Conservation (phyloP, 2,329 filamentous ascomycete species). For the Uncinocarpus reesii region DNA sequence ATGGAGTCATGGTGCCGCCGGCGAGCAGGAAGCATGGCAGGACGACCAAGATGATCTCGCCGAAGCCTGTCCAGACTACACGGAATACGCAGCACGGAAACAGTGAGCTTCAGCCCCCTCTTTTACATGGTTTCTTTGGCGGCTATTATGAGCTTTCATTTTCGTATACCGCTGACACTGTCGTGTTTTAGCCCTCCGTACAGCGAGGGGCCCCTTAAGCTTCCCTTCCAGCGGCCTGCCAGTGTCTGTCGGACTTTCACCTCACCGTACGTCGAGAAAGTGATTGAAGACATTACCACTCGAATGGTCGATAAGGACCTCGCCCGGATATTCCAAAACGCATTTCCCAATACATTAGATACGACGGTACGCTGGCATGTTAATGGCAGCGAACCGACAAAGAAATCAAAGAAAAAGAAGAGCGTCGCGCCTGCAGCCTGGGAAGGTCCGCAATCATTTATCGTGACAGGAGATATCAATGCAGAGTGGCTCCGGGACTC, state of each 20-base stretch:
- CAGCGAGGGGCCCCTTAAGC: slow-evolving; percentile 64
- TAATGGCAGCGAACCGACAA: slow-evolving; percentile 42
- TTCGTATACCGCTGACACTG: slow-evolving; percentile 9
- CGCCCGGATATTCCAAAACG: slow-evolving; percentile 86
- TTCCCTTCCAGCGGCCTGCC: slow-evolving; percentile 80
- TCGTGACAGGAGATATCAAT: slow-evolving; percentile 87
- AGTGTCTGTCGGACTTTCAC: slow-evolving; percentile 77
- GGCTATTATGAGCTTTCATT: background rate
- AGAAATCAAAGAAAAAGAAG: slow-evolving; percentile 32
- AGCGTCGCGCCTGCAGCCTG: slow-evolving; percentile 51
- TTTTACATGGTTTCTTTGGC: background rate
- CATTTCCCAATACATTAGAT: slow-evolving; percentile 84
- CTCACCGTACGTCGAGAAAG: slow-evolving; percentile 74
- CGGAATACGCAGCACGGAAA: slow-evolving; percentile 21
- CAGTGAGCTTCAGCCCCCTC: slow-evolving; percentile 14
- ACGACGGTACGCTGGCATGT: slow-evolving; percentile 84
- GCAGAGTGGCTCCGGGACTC: slow-evolving; percentile 88
- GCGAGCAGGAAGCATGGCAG: background rate
- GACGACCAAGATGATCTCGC: slow-evolving; percentile 11
- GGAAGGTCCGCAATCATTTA: slow-evolving; percentile 80
- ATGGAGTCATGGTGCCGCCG: background rate
- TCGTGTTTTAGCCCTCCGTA: slow-evolving; percentile 53
- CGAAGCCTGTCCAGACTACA: slow-evolving; percentile 23
- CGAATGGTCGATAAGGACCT: slow-evolving; percentile 77
- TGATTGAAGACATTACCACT: slow-evolving; percentile 71